Evolutionary conservation across 1,284 basidiomycete species (phyloP).

Genomic region (Phlebopus sp.): DNA sequence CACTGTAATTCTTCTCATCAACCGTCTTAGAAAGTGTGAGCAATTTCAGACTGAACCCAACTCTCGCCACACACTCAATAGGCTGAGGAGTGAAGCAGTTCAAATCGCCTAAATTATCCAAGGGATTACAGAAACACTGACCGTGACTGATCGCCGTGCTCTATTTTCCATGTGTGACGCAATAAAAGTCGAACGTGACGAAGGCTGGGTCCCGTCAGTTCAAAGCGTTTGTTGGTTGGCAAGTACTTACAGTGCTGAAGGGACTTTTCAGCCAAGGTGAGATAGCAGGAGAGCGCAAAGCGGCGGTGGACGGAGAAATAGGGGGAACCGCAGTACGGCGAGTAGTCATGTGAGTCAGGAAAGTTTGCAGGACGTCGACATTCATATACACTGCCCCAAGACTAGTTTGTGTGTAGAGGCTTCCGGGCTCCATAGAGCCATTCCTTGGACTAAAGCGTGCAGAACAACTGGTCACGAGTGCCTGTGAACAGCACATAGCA

Average conservation of each 20-base stretch:
- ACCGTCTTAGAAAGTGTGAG: constrained; percentile 32
- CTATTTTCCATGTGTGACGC: constrained; percentile 12
- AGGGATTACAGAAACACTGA: constrained; percentile 1
- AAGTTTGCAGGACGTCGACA: constrained; percentile 36
- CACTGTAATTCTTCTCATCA: constrained; percentile 35
- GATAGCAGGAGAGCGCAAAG: constrained; percentile 5
- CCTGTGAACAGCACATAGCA: constrained; percentile 46
- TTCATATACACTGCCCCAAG: constrained; percentile 49
- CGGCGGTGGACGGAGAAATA: constrained; percentile 16
- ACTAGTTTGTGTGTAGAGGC: constrained; percentile 46
- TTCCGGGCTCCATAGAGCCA: constrained; percentile 52
- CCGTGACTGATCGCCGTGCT: constrained; percentile 17
- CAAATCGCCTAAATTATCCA: constrained; percentile 7
- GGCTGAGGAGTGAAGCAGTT: constrained; percentile 9
- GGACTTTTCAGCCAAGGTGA: constrained; percentile 32
- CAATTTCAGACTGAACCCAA: constrained; percentile 21
- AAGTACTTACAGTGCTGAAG: constrained; percentile 25
- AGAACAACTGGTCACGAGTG: constrained; percentile 45
- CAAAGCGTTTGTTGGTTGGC: background rate
- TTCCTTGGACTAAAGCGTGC: constrained; percentile 57
- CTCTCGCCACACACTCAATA: constrained; percentile 18
- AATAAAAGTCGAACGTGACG: constrained; percentile 13
- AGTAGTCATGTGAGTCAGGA: constrained; percentile 16
- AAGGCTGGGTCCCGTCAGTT: constrained; percentile 20
- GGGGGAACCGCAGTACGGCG: constrained; percentile 9